These are phyloP conservation scores for Xylariales sp. DNA, from an alignment of 2,329 filamentous ascomycete genomes.

Conservation along the genomic window DNA sequence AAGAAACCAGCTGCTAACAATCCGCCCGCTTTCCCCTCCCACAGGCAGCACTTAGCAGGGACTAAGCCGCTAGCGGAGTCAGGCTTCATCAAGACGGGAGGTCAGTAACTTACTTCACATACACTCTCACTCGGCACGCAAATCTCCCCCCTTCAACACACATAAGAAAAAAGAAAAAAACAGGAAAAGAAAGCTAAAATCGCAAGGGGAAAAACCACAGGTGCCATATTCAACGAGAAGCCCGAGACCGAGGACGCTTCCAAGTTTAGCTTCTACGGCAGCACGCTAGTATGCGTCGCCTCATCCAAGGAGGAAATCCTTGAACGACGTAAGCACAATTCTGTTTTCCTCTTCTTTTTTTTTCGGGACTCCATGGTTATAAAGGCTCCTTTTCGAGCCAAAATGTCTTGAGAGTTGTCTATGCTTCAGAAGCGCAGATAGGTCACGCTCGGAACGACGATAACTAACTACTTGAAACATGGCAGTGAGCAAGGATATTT, in stretches of 20 bases:
- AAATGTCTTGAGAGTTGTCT: neutral
- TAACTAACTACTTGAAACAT: neutral
- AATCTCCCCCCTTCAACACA: neutral
- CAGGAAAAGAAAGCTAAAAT: neutral
- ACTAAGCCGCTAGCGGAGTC: slow-evolving; percentile 64
- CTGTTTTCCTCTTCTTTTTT: too few species aligned
- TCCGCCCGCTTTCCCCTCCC: slow-evolving; percentile 1
- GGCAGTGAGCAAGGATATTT: slow-evolving; percentile 75
- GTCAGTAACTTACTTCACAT: slow-evolving; percentile 53
- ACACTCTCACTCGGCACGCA: too few species aligned
- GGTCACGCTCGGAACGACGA: neutral
- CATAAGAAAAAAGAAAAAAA: neutral
- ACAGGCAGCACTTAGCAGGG: slow-evolving; percentile 65
- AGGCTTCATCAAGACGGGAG: slow-evolving; percentile 73
- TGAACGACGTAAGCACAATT: slow-evolving; percentile 54
- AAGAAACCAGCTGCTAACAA: neutral
- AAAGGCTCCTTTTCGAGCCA: neutral
- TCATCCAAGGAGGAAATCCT: slow-evolving; percentile 76
- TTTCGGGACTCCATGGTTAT: too few species aligned
- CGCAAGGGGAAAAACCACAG: slow-evolving; percentile 48
- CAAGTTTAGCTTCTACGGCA: slow-evolving; percentile 77
- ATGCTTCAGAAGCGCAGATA: neutral
- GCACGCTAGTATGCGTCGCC: slow-evolving; percentile 74
- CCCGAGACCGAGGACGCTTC: slow-evolving; percentile 69
- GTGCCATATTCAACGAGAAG: slow-evolving; percentile 74